Base-by-base conservation (phyloP, 495 filamentous ascomycete genomes). In the Podospora bellae-mahoneyi region DNA sequence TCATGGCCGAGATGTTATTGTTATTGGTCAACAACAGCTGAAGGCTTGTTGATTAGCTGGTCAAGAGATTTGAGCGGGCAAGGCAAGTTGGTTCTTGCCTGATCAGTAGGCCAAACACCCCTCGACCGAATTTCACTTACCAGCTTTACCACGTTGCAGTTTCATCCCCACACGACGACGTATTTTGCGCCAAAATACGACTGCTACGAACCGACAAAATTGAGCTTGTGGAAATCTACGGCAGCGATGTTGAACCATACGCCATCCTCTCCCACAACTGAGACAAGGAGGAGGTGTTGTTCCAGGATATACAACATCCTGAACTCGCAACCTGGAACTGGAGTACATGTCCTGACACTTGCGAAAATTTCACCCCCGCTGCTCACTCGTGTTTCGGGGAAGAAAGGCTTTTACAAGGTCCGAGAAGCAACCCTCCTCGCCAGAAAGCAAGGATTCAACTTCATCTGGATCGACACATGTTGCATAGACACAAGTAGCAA, bases 221-320 rank as follows among this genome's bases (percentile, higher is more conserved):
- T 23, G 1, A 58, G 23, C 23, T 58, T 19, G 23, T 58, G 7
- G 55, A 26, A 13, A n/a, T 26, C 1, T 58, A 20, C 23, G n/a
- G 19, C 55, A 26, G 23, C 55, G 23, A 58, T 26, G 55, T 58
- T 9, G n/a, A 19, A n/a, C 55, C 55, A 10, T 58, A 58, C 10
- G 55, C 19, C 18, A 58, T 58, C 10, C 55, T 58, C 4, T 58
- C 55, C 9, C 55, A 58, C 55, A 58, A 19, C 3, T 58, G 55
- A n/a, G 55, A 18, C n/a, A 18, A 58, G 18, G 55, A 26, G 18
- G 55, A 58, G 55, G 55, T 58, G 55, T n/a, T 58, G 19, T 58
- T 58, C 13, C 55, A 58, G 23, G 55, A 58, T 58, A 19, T 58
- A 15, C 55, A 58, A 23, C 55, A 58, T 20, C 55, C 55, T 20